Evolutionary conservation across 2,329 filamentous ascomycete species (phyloP).

Genomic region (Pseudofabraea citricarpa): DNA sequence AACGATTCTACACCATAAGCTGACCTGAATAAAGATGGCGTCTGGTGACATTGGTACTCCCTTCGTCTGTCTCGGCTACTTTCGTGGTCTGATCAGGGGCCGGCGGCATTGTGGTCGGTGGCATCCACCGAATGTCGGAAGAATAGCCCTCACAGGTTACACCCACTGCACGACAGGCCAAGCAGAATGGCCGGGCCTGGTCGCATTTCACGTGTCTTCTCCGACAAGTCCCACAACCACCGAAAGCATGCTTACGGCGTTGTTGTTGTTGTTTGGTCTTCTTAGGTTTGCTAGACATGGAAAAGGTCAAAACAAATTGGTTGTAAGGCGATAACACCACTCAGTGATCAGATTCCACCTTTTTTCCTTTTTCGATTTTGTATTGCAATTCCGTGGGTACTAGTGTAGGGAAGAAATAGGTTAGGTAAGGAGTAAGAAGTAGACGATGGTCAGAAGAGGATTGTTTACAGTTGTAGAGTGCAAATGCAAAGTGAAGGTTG

Average conservation of each 20-base stretch:
- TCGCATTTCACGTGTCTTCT: conserved; percentile 32
- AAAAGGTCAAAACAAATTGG: neutral
- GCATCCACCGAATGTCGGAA: conserved; percentile 27
- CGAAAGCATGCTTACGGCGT: conserved; percentile 22
- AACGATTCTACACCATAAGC: conserved; percentile 1
- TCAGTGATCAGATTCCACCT: neutral
- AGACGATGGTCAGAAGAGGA: neutral
- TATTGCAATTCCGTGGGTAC: neutral
- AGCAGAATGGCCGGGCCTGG: conserved; percentile 27
- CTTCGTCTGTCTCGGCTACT: conserved; percentile 4
- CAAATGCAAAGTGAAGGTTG: neutral
- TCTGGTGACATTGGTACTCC: conserved; percentile 11
- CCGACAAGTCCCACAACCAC: conserved; percentile 30
- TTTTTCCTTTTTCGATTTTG: neutral
- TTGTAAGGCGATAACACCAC: neutral
- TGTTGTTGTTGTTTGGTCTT: neutral
- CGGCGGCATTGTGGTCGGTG: neutral
- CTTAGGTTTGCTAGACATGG: neutral
- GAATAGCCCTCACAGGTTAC: conserved; percentile 26
- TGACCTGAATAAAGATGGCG: conserved; percentile 7
- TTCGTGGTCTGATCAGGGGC: neutral
- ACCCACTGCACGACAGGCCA: conserved; percentile 22
- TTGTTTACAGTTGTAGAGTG: neutral
- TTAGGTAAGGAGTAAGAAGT: neutral
- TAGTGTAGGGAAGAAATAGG: no score